Evolutionary conservation across 2,329 filamentous ascomycete species (phyloP).

Genomic region (Fusarium robinianum): DNA sequence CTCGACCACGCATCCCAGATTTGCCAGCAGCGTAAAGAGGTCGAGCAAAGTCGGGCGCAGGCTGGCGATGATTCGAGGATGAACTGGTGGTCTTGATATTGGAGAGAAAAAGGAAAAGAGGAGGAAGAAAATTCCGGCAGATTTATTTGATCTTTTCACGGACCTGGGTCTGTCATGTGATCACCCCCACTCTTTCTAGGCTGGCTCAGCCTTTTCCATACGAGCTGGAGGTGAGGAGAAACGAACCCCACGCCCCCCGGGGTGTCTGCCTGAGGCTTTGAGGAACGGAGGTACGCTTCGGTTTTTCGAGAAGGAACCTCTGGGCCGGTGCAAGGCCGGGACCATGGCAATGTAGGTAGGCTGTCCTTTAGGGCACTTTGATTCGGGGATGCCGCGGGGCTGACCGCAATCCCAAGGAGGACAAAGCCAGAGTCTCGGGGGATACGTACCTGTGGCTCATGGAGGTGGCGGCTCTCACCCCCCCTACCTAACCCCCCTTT

Average conservation of each 20-base stretch:
- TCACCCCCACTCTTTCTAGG: background rate
- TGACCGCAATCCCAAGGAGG: constrained; percentile 11
- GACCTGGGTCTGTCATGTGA: constrained; percentile 32
- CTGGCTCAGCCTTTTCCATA: no score
- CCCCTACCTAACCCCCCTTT: no score
- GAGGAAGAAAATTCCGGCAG: constrained; percentile 28
- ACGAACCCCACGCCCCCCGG: no score
- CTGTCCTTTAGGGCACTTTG: no score
- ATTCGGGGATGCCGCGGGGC: constrained; percentile 19
- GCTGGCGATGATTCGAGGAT: constrained; percentile 47
- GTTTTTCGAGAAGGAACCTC: background rate
- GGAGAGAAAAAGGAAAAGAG: constrained; percentile 38
- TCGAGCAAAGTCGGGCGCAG: constrained; percentile 39
- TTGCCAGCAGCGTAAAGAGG: constrained; percentile 49
- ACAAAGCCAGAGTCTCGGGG: no score
- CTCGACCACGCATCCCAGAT: constrained; percentile 61
- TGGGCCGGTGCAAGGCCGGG: background rate
- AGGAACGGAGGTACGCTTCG: constrained; percentile 1
- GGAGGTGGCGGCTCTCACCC: no score
- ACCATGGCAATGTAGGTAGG: no score
- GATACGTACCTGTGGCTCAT: constrained; percentile 14
- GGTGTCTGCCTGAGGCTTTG: constrained; percentile 17
- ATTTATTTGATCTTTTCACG: constrained; percentile 23
- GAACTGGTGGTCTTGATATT: constrained; percentile 51
- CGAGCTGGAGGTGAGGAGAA: no score